Evolutionary conservation across 805 yeast genomes (phyloP).

Genomic region (Pichia ethanolica): DNA sequence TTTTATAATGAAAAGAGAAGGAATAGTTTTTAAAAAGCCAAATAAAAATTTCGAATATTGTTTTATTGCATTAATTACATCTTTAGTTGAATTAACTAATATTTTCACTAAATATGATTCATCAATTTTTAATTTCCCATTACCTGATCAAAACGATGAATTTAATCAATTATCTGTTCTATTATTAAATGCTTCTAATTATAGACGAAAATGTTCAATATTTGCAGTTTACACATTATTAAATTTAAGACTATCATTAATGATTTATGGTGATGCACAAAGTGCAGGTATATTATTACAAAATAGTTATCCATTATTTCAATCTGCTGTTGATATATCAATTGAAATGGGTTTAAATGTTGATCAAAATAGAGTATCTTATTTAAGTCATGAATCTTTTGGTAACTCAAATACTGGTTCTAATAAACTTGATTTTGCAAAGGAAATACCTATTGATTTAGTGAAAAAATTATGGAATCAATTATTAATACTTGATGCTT

Average conservation of each 20-base stretch:
- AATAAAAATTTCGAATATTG: constrained; percentile 9
- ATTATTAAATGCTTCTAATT: constrained; percentile 10
- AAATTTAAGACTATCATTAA: constrained; percentile 3
- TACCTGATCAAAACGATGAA: constrained; percentile 1
- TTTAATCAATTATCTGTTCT: constrained; percentile 8
- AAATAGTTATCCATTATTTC: constrained; percentile 11
- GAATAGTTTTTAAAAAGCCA: constrained; percentile 7
- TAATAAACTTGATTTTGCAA: constrained; percentile 1
- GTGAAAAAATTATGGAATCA: constrained; percentile 15
- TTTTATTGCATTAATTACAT: constrained; percentile 7
- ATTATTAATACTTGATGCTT: constrained; percentile 10
- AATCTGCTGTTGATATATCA: constrained; percentile 8
- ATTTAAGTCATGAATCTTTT: background rate
- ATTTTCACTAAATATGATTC: constrained; percentile 7
- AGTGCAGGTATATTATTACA: constrained; percentile 8
- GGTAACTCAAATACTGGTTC: background rate
- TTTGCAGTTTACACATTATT: constrained; percentile 7
- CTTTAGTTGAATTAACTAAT: constrained; percentile 6
- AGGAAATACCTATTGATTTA: constrained; percentile 4
- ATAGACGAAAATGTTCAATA: constrained; percentile 3
- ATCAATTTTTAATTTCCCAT: background rate
- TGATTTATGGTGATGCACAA: constrained; percentile 10
- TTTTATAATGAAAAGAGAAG: constrained; percentile 1
- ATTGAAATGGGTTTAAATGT: constrained; percentile 9
- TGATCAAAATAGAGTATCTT: constrained; percentile 3